Evolutionary conservation across 129 eudicot species (phyloP).

Genomic region (Dittrichia graveolens): DNA sequence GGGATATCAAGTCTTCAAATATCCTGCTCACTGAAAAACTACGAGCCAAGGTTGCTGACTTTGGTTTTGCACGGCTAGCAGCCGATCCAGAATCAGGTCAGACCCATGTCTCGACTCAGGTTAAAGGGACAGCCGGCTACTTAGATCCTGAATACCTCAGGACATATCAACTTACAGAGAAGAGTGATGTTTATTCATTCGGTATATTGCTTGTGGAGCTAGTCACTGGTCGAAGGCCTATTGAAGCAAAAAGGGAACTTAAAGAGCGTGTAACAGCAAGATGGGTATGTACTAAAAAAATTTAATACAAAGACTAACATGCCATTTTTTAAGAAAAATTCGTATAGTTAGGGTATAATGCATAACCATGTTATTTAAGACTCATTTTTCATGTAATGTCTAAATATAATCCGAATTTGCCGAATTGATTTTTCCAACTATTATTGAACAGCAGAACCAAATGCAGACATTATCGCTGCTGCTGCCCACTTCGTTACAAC

Average conservation of each 20-base stretch:
- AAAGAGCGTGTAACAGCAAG: constrained; percentile 71
- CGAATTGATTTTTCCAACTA: too few species aligned
- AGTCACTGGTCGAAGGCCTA: constrained; percentile 85
- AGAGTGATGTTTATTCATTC: constrained; percentile 94
- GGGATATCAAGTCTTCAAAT: constrained; percentile 96
- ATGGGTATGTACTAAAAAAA: constrained; percentile 61
- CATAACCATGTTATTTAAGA: too few species aligned
- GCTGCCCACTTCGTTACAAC: too few species aligned
- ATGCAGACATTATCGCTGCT: too few species aligned
- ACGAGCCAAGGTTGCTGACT: constrained; percentile 96
- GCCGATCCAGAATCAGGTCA: constrained; percentile 66
- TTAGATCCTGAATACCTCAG: constrained; percentile 91
- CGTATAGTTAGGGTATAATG: too few species aligned
- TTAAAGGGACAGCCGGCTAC: constrained; percentile 98
- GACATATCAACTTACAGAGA: constrained; percentile 86
- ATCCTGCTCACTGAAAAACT: constrained; percentile 74
- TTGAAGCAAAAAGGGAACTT: constrained; percentile 66
- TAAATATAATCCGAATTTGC: too few species aligned
- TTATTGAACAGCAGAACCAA: too few species aligned
- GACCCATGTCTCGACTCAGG: constrained; percentile 96
- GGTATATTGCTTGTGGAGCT: constrained; percentile 93
- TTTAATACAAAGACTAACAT: neutral
- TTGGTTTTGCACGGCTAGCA: constrained; percentile 83
- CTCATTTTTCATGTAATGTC: too few species aligned
- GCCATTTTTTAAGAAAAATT: neutral